Evolutionary conservation across 1,284 basidiomycete genomes (phyloP).

Genomic region (Cutaneotrichosporon mucoides): DNA sequence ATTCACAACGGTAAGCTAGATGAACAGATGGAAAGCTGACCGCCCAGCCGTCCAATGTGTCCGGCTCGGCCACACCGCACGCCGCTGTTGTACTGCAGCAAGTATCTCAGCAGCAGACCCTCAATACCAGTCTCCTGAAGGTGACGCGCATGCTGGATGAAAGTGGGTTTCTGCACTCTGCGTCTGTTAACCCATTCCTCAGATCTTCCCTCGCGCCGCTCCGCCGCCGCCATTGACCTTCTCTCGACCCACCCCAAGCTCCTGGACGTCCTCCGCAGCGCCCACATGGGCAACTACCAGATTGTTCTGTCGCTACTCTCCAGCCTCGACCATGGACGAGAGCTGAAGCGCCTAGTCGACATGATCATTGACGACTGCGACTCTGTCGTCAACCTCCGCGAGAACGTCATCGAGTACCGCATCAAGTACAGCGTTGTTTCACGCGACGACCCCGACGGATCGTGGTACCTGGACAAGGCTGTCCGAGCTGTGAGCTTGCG

Average conservation of each 20-base stretch:
- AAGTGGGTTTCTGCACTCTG: conserved; percentile 26
- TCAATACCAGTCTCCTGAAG: conserved; percentile 73
- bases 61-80: conserved; percentile 24
- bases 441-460: conserved; percentile 59
- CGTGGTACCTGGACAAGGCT: conserved; percentile 48
- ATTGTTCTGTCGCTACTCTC: conserved; percentile 84
- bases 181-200: background rate
- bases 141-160: conserved; percentile 76
- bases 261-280: conserved; percentile 78
- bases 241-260: conserved; percentile 73
- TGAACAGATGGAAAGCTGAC: conserved; percentile 1
- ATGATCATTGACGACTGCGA: conserved; percentile 83
- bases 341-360: conserved; percentile 81
- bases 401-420: conserved; percentile 77
- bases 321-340: conserved; percentile 74
- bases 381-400: conserved; percentile 82
- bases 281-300: conserved; percentile 84
- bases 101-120: conserved; percentile 75
- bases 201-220: conserved; percentile 48
- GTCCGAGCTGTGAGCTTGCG: conserved; percentile 43
- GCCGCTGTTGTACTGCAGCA: conserved; percentile 54
- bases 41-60: background rate
- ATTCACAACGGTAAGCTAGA: conserved; percentile 35
- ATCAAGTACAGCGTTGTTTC: conserved; percentile 78
- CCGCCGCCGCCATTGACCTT: conserved; percentile 70